Evolutionary conservation across 2,329 filamentous ascomycete species (phyloP), one percentile per base, ranked within the genome.

Genomic region (Hirsutella rhossiliensis): DNA sequence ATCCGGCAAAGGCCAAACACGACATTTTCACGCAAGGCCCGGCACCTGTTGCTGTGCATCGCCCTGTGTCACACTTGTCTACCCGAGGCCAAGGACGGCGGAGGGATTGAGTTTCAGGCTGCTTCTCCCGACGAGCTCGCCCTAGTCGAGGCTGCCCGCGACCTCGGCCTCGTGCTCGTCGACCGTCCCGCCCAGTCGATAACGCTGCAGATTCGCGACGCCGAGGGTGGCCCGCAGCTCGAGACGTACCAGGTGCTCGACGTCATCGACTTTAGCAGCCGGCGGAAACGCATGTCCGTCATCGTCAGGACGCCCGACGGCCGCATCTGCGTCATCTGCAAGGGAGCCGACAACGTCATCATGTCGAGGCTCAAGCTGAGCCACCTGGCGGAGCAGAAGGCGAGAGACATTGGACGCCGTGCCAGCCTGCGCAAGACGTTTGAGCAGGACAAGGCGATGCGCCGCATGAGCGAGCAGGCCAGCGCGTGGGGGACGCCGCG

Each of bases 41-140:
- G 82, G 47, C 80, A 94, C 57, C 92, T 94, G 52, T 75, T 97
- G 4, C 69, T 97, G 4, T 84, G 82, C 0, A 75, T 96, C 54
- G 87, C 89, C 1, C 68, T 97, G 1, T 96, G 90, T 52, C 89
- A 97, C 58, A 94, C 88, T 1, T 95, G 88, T 57, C 68, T 95
- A 20, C 89, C 90, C 0, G 89, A 97, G 58, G 69, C 80, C 38
- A 77, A 58, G 9, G 72, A 83, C 54, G 77, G 78, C 53, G 87
- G 83, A 4, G 68, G 78, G 32, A 73, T 85, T n/a, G 76, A 82
- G 8, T 96, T 86, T 55, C 89, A 95, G 62, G 86, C 89, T 15
- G 84, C 88, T 0, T 95, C 88, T 0, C 89, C 89, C 0, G 89
- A 96, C 57, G 89, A 96, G 58, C 67, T 94, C 41, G 89, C 89